These are phyloP conservation scores for Apiospora aurea DNA, from an alignment of 2,329 filamentous ascomycete genomes.

Conservation along the genomic window DNA sequence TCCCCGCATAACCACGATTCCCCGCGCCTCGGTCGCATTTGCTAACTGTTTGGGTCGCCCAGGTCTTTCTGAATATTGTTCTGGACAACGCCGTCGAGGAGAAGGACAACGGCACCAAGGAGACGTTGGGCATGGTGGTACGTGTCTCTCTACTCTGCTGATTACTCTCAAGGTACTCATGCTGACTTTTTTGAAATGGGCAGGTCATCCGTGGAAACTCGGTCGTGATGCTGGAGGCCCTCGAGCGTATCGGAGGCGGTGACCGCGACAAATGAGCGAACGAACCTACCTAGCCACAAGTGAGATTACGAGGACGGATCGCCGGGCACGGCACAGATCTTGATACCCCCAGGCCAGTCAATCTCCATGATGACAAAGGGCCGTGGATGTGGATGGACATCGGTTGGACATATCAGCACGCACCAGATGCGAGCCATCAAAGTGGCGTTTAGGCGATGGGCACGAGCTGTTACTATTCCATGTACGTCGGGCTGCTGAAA, in stretches of 20 bases:
- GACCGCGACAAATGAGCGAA: slow-evolving; percentile 50
- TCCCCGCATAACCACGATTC: background rate
- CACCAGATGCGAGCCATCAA: background rate
- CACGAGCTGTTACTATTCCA: background rate
- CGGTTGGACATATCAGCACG: background rate
- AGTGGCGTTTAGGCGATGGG: background rate
- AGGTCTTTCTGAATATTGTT: slow-evolving; percentile 99
- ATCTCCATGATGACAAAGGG: background rate
- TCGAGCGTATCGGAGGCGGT: slow-evolving; percentile 72
- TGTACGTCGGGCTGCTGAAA: slow-evolving; percentile 9
- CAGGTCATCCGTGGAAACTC: slow-evolving; percentile 97
- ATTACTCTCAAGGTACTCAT: background rate
- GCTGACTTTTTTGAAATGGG: background rate
- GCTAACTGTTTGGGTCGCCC: slow-evolving; percentile 30
- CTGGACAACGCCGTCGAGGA: slow-evolving; percentile 97
- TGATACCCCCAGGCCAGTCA: slow-evolving; percentile 19
- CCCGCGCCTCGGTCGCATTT: background rate
- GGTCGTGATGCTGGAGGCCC: slow-evolving; percentile 94
- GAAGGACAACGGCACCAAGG: slow-evolving; percentile 90
- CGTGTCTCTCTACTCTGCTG: slow-evolving; percentile 43
- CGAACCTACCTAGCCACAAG: background rate
- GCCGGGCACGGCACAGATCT: background rate
- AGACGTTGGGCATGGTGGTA: slow-evolving; percentile 91
- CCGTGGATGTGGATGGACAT: background rate
- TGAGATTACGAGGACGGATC: background rate